Percentiles rank a stretch among this genome's conserved stretches.
phyloP scores from a whole-genome alignment of 495 filamentous ascomycete genomes.

The Penicillium roqueforti region DNA sequence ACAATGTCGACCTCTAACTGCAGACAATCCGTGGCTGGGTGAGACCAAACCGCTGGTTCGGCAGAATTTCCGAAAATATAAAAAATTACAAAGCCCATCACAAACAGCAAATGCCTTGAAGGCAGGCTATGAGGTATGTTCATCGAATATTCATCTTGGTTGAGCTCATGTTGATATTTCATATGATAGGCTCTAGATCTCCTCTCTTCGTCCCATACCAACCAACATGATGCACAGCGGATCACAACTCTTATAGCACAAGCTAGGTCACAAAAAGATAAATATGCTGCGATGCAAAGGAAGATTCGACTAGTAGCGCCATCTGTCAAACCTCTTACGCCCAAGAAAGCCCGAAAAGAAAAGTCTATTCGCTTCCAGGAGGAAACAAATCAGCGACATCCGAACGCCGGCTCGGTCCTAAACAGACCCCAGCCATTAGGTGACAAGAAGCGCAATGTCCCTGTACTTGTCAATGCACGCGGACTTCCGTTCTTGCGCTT shows the following conservation, averaged over 20 bases:
- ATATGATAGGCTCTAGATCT: slow-evolving; percentile 35
- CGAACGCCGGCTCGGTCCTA: slow-evolving; percentile 38
- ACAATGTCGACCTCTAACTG: slow-evolving; percentile 50
- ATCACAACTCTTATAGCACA: slow-evolving; percentile 27
- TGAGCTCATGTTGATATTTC: slow-evolving; percentile 15
- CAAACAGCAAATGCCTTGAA: slow-evolving; percentile 52
- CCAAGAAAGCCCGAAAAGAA: slow-evolving; percentile 26
- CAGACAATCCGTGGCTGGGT: slow-evolving; percentile 35
- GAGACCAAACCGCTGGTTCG: slow-evolving; percentile 44
- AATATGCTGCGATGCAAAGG: slow-evolving; percentile 20
- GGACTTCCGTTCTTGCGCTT: slow-evolving; percentile 67
- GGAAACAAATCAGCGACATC: slow-evolving; percentile 31
- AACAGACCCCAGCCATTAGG: slow-evolving; percentile 43
- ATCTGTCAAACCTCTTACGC: slow-evolving; percentile 17
- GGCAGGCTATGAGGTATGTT: slow-evolving; percentile 61
- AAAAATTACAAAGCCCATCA: slow-evolving; percentile 48
- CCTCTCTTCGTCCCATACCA: slow-evolving; percentile 34
- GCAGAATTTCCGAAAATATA: slow-evolving; percentile 57
- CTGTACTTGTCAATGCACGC: slow-evolving; percentile 52
- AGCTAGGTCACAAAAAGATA: slow-evolving; percentile 14
- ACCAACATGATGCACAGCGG: slow-evolving; percentile 16
- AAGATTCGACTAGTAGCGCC: slow-evolving; percentile 4
- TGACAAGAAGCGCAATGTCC: slow-evolving; percentile 55
- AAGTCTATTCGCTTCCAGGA: slow-evolving; percentile 25
- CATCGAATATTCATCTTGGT: background rate